Evolutionary conservation across 2,329 filamentous ascomycete species (phyloP).

Genomic region (Waltergamsia citrina): DNA sequence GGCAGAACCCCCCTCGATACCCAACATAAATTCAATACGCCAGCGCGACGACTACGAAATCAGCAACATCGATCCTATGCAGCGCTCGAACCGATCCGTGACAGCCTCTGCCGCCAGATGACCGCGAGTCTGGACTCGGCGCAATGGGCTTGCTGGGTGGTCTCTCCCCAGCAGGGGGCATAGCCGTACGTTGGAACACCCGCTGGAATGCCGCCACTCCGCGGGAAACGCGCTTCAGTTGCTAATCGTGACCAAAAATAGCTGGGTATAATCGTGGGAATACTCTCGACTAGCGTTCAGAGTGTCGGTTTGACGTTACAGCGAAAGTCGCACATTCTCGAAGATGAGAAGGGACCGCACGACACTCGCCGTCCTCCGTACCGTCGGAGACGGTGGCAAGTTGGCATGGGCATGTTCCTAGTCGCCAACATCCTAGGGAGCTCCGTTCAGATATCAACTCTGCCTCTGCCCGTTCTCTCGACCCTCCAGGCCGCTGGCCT

Average conservation of each 20-base stretch:
- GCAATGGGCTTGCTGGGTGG: constrained; percentile 65
- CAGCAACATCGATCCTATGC: neutral
- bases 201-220: neutral
- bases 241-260: constrained; percentile 22
- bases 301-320: constrained; percentile 92
- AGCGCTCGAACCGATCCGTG: constrained; percentile 5
- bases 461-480: constrained; percentile 88
- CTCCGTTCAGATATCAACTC: constrained; percentile 92
- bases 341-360: constrained; percentile 82
- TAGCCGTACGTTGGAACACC: constrained; percentile 48
- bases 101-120: constrained; percentile 34
- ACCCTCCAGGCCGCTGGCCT: constrained; percentile 92
- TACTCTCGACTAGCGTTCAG: constrained; percentile 89
- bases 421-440: constrained; percentile 90
- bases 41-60: neutral
- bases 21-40: too few relatives aligned
- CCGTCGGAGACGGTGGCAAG: constrained; percentile 85
- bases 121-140: constrained; percentile 28
- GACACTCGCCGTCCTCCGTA: constrained; percentile 79
- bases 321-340: constrained; percentile 94
- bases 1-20: neutral
- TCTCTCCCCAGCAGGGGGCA: constrained; percentile 68
- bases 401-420: constrained; percentile 96
- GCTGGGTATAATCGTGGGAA: constrained; percentile 88
- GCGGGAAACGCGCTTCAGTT: constrained; percentile 1